A percentile compares a stretch with the other conserved stretches of the same genome.
These are phyloP conservation scores for Trichoderma gamsii DNA, from an alignment of 495 filamentous ascomycete genomes.

Conservation along the genomic window DNA sequence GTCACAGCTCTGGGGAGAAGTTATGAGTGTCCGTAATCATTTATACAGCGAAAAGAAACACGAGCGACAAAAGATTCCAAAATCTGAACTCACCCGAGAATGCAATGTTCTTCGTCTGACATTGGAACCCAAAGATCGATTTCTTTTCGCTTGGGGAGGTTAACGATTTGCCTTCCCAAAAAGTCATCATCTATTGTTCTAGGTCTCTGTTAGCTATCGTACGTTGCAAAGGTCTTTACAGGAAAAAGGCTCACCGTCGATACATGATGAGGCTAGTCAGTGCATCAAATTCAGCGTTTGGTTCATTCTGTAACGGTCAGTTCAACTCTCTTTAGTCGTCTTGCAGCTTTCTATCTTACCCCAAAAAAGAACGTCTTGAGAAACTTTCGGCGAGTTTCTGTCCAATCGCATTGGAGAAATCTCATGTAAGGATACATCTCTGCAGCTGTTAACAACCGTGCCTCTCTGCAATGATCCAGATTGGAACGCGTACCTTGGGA, in stretches of 20 bases:
- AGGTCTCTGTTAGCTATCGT: not conserved
- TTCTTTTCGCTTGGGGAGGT: not conserved
- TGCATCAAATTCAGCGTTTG: not conserved
- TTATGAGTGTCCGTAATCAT: not conserved
- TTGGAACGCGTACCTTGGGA: slow-evolving; percentile 23
- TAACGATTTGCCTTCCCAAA: not conserved
- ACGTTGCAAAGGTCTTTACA: not conserved
- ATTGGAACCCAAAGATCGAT: not conserved
- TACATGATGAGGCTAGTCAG: slow-evolving; percentile 8
- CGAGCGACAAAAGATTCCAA: not conserved
- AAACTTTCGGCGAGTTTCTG: slow-evolving; percentile 39
- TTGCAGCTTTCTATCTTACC: not conserved
- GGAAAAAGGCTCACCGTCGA: slow-evolving; percentile 2
- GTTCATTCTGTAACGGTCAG: not conserved
- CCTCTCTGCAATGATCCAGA: slow-evolving; percentile 12
- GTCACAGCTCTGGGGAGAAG: not conserved
- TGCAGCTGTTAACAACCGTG: slow-evolving; percentile 21
- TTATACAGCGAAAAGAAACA: not conserved
- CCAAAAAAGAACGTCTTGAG: slow-evolving; percentile 41
- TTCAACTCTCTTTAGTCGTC: not conserved
- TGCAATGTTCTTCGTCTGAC: not conserved
- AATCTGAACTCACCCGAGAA: not conserved
- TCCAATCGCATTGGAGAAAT: slow-evolving; percentile 47
- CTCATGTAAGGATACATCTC: slow-evolving; percentile 57
- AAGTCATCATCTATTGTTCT: slow-evolving; percentile 11